Percentiles rank a stretch among this genome's conserved stretches.
Conservation (phyloP, 139 green algal species). For the Zygnema cylindricum region DNA sequence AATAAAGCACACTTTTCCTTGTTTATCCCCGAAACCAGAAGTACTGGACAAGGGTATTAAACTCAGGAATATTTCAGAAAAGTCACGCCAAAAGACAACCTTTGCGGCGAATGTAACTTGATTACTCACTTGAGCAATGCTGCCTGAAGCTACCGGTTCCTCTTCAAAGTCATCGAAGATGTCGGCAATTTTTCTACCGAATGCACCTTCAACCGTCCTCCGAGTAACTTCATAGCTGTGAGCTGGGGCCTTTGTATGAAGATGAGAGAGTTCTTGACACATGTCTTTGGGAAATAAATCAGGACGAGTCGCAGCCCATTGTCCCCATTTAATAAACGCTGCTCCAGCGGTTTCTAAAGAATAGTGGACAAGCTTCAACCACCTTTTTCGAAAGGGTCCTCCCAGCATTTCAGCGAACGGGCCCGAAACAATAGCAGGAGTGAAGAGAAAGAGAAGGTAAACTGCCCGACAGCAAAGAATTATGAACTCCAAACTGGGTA, state of each 20-base stretch:
- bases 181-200: slow-evolving; percentile 73
- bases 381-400: slow-evolving; percentile 7
- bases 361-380: slow-evolving; percentile 47
- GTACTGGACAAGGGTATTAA: too few relatives aligned
- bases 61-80: slow-evolving; percentile 7
- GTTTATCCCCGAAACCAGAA: too few relatives aligned
- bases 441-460: slow-evolving; percentile 58
- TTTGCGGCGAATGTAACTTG: too few relatives aligned
- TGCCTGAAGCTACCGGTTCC: slow-evolving; percentile 85
- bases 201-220: slow-evolving; percentile 75
- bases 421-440: slow-evolving; percentile 35
- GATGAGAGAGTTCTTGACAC: slow-evolving; percentile 73
- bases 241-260: slow-evolving; percentile 70
- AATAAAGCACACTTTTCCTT: too few relatives aligned
- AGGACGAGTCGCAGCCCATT: slow-evolving; percentile 88
- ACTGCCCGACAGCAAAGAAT: slow-evolving; percentile 28
- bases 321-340: slow-evolving; percentile 91
- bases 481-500: slow-evolving; percentile 25
- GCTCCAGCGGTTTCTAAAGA: slow-evolving; percentile 49
- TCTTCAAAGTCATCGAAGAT: slow-evolving; percentile 88
- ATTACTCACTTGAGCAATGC: slow-evolving; percentile 95
- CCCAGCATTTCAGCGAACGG: slow-evolving; percentile 19
- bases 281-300: slow-evolving; percentile 91
- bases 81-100: too few relatives aligned
- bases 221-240: slow-evolving; percentile 66